Percentiles rank a stretch among this genome's conserved stretches.
Conservation (phyloP, 129 eudicot genomes). For the Saussurea involucrata region DNA sequence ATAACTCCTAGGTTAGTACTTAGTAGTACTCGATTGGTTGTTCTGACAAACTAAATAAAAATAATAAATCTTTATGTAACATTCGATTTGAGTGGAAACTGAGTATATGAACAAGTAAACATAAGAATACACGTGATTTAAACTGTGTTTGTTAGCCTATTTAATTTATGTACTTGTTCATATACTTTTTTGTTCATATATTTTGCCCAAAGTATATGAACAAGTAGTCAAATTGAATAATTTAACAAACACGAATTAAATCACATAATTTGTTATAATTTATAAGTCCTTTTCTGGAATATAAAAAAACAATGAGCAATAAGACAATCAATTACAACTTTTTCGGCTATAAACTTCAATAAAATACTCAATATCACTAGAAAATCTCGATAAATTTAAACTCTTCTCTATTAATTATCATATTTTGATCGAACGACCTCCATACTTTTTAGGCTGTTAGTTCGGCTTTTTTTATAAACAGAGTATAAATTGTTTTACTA, state of each 20-base stretch:
- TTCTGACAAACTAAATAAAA: neutral
- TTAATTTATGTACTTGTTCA: no score
- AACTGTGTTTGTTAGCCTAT: no score
- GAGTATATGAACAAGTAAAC: neutral
- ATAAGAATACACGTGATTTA: no score
- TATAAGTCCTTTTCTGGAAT: neutral
- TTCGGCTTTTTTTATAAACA: neutral
- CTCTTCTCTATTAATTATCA: neutral
- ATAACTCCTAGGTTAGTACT: neutral
- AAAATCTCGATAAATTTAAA: no score
- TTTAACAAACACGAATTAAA: neutral
- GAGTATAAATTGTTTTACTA: neutral
- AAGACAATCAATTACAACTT: neutral
- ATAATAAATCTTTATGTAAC: neutral
- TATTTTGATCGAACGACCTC: neutral
- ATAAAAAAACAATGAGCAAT: neutral
- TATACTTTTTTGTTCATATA: no score
- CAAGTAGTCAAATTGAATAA: neutral
- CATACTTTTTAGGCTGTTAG: no score
- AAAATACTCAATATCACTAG: neutral
- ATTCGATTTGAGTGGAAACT: neutral
- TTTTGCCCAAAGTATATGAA: no score
- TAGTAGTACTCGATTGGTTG: neutral
- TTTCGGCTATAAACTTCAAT: neutral
- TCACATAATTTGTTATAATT: neutral